Base-by-base conservation (phyloP, 306 rosid genomes). In the Fragaria iinumae region DNA sequence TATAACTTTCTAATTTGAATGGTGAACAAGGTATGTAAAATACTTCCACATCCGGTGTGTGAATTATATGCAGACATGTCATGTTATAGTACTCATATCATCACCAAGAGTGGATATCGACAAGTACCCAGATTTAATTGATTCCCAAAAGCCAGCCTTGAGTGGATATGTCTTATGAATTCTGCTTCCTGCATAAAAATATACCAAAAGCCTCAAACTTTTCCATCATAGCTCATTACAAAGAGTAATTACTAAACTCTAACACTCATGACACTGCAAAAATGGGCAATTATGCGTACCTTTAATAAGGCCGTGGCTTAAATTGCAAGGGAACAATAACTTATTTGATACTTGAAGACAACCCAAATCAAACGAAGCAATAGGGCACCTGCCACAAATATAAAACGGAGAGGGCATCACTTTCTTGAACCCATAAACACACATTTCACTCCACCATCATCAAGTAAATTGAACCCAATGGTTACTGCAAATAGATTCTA, bases 71-170 rank as follows among this genome's bases (percentile, higher is more conserved):
- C 43, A 63, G 11, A 18, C 29, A 43, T 21, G 21, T 16, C 48
- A 2, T 20, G 36, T 59, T 75, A 4, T 21, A 25, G 60, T 47
- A 67, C n/a, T 72, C 32, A 39, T 39, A 78, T 73, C 21, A 27
- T 53, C 77, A 79, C 11, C 23, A 74, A 52, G 34, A 27, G 18
- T 12, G 11, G 17, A 41, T 59, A 32, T 69, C 13, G 74, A 17
- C n/a, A 63, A 50, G 64, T 90, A 95, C 99, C 99, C 97, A 76
- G 99, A 89, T 85, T 86, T 95, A 78, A 95, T 89, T 66, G 93
- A 89, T 39, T 95, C 97, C 99, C 99, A 95, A 53, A 92, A 92
- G 78, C 93, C 86, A 84, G 97, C 90, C 74, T 80, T 89, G 81
- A 89, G 88, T 79, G 77, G 88, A 81, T 82, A 89, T 81, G 76